A percentile compares a stretch with the other conserved stretches of the same genome.
Evolutionary conservation across 2,329 filamentous ascomycete genomes (phyloP).

Genomic region (Keithomyces neogunnii): DNA sequence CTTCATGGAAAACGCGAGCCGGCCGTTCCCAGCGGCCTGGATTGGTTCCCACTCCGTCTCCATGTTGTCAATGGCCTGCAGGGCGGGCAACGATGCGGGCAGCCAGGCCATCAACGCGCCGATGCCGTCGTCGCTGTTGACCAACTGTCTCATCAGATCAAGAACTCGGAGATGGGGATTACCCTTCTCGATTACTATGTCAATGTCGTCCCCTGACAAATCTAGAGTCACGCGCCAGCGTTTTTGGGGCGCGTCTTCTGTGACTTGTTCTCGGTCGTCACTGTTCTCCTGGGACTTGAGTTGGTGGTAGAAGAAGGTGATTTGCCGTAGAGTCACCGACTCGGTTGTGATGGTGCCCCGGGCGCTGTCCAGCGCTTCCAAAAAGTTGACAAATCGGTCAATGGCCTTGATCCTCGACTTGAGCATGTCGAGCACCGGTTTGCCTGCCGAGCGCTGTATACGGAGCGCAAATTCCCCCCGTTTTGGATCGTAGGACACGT

Average conservation of each 20-base stretch:
- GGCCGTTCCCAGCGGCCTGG: conserved; percentile 33
- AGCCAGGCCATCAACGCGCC: conserved; percentile 46
- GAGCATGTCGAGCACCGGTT: conserved; percentile 50
- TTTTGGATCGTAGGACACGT: conserved; percentile 52
- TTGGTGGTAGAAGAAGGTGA: conserved; percentile 61
- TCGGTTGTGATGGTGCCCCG: conserved; percentile 47
- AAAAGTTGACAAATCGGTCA: conserved; percentile 61
- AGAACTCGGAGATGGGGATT: conserved; percentile 61
- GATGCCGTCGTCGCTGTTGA: conserved; percentile 47
- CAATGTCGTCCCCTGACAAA: conserved; percentile 45
- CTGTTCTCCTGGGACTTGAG: conserved; percentile 2
- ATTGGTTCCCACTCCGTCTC: conserved; percentile 44
- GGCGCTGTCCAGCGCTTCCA: conserved; percentile 54
- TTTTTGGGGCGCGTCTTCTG: conserved; percentile 7
- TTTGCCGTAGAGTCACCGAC: conserved; percentile 49
- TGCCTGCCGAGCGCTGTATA: conserved; percentile 49
- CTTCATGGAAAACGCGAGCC: conserved; percentile 42
- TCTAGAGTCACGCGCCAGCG: conserved; percentile 49
- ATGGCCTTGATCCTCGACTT: conserved; percentile 55
- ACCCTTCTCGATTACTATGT: conserved; percentile 48
- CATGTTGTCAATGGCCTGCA: conserved; percentile 52
- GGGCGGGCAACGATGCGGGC: conserved; percentile 54
- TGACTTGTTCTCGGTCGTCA: conserved; percentile 1
- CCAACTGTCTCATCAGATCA: conserved; percentile 48
- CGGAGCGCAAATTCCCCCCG: conserved; percentile 56